Evolutionary conservation across 495 filamentous ascomycete genomes (phyloP), one percentile per base, ranked within the genome.

Genomic region (Podospora australis): DNA sequence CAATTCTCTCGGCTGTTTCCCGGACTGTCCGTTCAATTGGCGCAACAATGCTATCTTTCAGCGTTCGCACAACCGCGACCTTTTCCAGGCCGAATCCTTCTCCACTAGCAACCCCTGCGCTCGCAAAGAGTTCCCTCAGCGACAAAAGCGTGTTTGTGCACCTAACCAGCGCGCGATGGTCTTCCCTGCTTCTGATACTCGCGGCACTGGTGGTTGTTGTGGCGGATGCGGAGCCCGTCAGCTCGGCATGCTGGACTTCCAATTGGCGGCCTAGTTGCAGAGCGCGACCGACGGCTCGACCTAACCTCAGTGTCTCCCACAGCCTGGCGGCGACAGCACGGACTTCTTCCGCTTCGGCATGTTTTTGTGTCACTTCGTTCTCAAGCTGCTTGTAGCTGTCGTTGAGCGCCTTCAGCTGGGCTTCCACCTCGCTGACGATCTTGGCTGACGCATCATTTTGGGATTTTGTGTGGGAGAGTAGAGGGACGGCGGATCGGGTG

Each of bases 251-350:
- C 64, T 96, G 90, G 11, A 84, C 76, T 59, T 97, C 90, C 17
- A 98, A 75, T 69, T 96, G 90, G 23, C 91, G 72, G 0, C 86
- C 89, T 14, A 97, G 72, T 36, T 82, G 78, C 21, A 97, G 70
- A 51, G 81, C 86, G 38, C 92, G 70, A 26, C 75, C 79, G 4
- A 95, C 84, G 1, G 86, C 79, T 36, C 92, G 69, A 14, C 84
- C 84, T 20, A 96, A 67, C 39, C 80, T 76, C n/a, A 95, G 77
- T 0, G 89, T 86, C 48, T 82, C 73, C 74, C 87, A 83, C 14
- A 95, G 78, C 23, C 89, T 72, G 46, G 82, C 78, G 13, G 85
- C 81, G 6, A 85, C 86, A 19, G 80, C 56, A 11, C 82, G 77
- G 4, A 94, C 84, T 59, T 89, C 78, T 38, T 91, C 81, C 1